Evolutionary conservation across 2,329 filamentous ascomycete species (phyloP), one percentile per base, ranked within the genome.

Genomic region (Xenoacremonium recifei): DNA sequence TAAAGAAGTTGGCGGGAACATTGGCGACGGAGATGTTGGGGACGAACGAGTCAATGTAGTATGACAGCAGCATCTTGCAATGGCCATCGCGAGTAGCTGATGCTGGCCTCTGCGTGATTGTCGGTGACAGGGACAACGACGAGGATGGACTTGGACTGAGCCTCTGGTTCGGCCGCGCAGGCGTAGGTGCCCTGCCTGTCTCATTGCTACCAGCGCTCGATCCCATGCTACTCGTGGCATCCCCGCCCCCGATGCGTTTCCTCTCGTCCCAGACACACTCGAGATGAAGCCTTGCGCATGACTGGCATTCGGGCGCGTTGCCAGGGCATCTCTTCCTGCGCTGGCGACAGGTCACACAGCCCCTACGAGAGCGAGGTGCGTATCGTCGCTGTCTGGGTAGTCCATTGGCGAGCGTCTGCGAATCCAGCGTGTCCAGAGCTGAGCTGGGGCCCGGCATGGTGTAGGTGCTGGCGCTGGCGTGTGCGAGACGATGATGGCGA

Each of bases 341-440:
- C 4, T 34, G 44, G 5, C 47, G 44, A 30, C 47, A 47, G 19
- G 42, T 45, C 4, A 45, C 23, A 15, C 47, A 50, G 12, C 47
- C 47, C 13, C 17, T 15, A 6, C 37, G 20, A 10, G 40, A 37
- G 7, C 44, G 35, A 2, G 40, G 37, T 16, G 41, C 34, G 21
- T 38, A 44, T 11, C 37, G 32, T 10, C 40, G 30, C 16, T 35
- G 35, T 21, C 81, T 27, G n/a, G n/a, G n/a, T n/a, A n/a, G n/a
- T n/a, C n/a, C n/a, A n/a, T n/a, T n/a, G n/a, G n/a, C n/a, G n/a
- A n/a, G n/a, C n/a, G n/a, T n/a, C n/a, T n/a, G n/a, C n/a, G n/a
- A n/a, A n/a, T n/a, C n/a, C n/a, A n/a, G n/a, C n/a, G n/a, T n/a
- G n/a, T n/a, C n/a, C n/a, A n/a, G n/a, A n/a, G n/a, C n/a, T n/a